Evolutionary conservation across 352 stramenopile genomes (phyloP).

Genomic region (Salisapilia sapeloensis): DNA sequence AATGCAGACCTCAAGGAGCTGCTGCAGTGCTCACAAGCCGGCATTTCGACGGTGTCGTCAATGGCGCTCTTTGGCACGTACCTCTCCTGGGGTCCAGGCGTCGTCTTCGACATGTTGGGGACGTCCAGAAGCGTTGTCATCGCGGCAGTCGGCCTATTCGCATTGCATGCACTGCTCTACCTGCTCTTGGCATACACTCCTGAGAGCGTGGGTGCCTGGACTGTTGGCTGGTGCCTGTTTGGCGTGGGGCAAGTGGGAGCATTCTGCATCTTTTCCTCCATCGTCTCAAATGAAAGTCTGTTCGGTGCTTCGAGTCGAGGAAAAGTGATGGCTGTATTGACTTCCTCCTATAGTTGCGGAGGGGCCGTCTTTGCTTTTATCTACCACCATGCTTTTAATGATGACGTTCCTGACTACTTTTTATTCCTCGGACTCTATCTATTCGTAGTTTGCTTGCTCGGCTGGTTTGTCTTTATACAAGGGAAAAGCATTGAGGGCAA

Average conservation of each 20-base stretch:
- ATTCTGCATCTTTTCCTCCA: conserved; percentile 60
- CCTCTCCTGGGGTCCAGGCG: conserved; percentile 49
- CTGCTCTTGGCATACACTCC: conserved; percentile 19
- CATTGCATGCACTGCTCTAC: conserved; percentile 22
- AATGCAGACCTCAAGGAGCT: conserved; percentile 69
- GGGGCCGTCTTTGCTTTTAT: conserved; percentile 60
- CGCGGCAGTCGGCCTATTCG: conserved; percentile 18
- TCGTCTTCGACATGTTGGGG: conserved; percentile 53
- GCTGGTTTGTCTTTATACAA: conserved; percentile 26
- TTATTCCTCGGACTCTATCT: conserved; percentile 45
- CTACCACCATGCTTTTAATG: conserved; percentile 39
- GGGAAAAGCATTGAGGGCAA: neutral
- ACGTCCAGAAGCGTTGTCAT: conserved; percentile 36
- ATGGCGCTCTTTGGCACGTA: conserved; percentile 66
- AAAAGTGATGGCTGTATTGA: conserved; percentile 58
- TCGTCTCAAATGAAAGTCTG: conserved; percentile 63
- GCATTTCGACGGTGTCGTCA: conserved; percentile 55
- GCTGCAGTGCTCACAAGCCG: conserved; percentile 50
- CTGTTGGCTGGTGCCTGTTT: conserved; percentile 31
- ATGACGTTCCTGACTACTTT: conserved; percentile 54
- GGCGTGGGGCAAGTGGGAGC: conserved; percentile 45
- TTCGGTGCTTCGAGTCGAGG: conserved; percentile 50
- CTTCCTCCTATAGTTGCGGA: conserved; percentile 60
- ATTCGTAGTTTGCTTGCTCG: conserved; percentile 21
- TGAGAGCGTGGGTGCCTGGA: conserved; percentile 17